Evolutionary conservation across 2,329 filamentous ascomycete genomes (phyloP), one percentile per base, ranked within the genome.

Genomic region (Mycosphaerelloides madeirae): DNA sequence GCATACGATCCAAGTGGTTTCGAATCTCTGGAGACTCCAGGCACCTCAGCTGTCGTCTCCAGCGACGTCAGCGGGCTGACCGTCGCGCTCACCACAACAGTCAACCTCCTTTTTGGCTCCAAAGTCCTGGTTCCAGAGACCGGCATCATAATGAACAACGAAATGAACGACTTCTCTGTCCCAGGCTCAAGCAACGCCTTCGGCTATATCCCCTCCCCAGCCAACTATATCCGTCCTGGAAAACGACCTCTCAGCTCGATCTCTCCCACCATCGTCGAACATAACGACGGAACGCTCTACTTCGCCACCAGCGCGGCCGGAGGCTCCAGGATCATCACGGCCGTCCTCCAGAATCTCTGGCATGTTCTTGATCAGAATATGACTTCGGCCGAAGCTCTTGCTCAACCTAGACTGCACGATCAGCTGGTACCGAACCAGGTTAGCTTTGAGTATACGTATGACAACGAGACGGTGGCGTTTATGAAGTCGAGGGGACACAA

Each of bases 241-340:
- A 96, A 96, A 67, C 80, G 91, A 0, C 88, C 90, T 0, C 71
- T 96, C 3, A 90, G 84, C 1, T 90, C 85, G 50, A 89, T 93
- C 55, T 81, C 84, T 0, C 88, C 90, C 3, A 73, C 87, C 44
- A 90, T 94, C 40, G 79, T 83, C 52, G 86, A 90, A 57, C 70
- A 77, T 20, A 69, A 77, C 1, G 81, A 84, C 56, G 77, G 80
- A 14, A 75, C 71, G 1, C 73, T 94, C 1, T 84, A 83, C 60
- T 78, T 85, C 44, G 71, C 80, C 43, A 76, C 86, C 6, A 87
- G 87, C 31, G 83, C 87, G 0, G 87, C 88, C 0, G 89, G 89
- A 25, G 89, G 88, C 3, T 86, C 81, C 15, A 34, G 86, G 20
- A 95, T 95, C 69, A 87, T 90, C 61, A 91, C 87, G 0, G 70